Evolutionary conservation across 148 eudicot genomes (phyloP).

Genomic region (Rhododendron kiyosumense): DNA sequence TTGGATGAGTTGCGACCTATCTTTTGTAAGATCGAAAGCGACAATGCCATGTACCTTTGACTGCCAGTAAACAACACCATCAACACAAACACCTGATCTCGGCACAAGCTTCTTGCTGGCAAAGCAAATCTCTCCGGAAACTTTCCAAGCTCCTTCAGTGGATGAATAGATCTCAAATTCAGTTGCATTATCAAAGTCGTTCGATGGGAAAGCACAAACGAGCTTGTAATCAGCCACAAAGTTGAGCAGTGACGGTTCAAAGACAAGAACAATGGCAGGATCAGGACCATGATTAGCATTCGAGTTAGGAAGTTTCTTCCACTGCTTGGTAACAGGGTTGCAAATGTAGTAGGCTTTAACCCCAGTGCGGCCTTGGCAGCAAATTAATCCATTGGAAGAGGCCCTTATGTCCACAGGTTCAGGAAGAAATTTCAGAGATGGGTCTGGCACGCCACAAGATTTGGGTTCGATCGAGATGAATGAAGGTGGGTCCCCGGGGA

Average conservation of each 20-base stretch:
- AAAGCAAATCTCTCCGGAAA: constrained; percentile 44
- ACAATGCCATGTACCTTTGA: constrained; percentile 15
- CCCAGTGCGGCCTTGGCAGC: constrained; percentile 40
- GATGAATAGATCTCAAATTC: constrained; percentile 69
- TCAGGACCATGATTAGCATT: constrained; percentile 46
- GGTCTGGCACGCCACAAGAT: constrained; percentile 59
- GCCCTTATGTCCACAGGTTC: constrained; percentile 38
- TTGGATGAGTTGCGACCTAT: constrained; percentile 32
- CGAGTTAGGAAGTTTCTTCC: constrained; percentile 48
- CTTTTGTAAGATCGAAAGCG: constrained; percentile 37
- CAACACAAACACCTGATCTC: constrained; percentile 27
- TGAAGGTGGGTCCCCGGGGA: constrained; percentile 21
- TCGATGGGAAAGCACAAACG: constrained; percentile 42
- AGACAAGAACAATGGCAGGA: constrained; percentile 41
- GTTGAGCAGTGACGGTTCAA: constrained; percentile 56
- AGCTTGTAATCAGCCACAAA: constrained; percentile 49
- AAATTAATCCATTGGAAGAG: constrained; percentile 57
- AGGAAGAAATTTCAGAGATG: constrained; percentile 44
- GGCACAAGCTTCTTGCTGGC: constrained; percentile 11
- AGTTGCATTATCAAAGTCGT: constrained; percentile 42
- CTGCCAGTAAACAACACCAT: constrained; percentile 53
- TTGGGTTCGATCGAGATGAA: constrained; percentile 37
- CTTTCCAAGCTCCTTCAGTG: constrained; percentile 41
- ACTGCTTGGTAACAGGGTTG: constrained; percentile 53
- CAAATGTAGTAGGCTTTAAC: constrained; percentile 53